Base-by-base conservation (phyloP, 495 filamentous ascomycete genomes). In the Cryomyces antarcticus region DNA sequence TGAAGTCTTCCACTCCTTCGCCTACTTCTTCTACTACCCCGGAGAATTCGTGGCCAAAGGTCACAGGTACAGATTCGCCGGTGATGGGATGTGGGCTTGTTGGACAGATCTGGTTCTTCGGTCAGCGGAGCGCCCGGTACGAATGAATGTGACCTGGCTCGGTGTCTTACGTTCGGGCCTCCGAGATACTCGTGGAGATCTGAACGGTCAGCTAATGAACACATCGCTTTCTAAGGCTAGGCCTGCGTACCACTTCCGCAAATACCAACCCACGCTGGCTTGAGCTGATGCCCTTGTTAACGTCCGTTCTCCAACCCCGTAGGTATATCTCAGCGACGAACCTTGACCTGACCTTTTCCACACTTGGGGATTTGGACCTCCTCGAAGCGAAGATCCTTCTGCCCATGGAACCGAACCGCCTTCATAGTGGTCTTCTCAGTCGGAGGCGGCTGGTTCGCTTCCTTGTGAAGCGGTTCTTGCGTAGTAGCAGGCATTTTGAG, bases 1-100 rank as follows among this genome's bases (percentile, higher is more conserved):
- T 64, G 45, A 70, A 59, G 17, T 60, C 59, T 5, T 57, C 56
- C 4, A 78, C 65, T 4, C 58, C 68, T 2, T 58, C 52, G 9
- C 75, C 75, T 4, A 77, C 55, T 49, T 78, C 74, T 41, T 74
- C 65, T 12, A 79, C 58, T 0, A 58, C 62, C 5, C 73, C 75
- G 35, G 62, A 67, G 54, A 78, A 75, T 45, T 78, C 75, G 48
- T 79, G 75, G 13, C 76, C 76, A 29, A 78, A 59, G 0, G 69
- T 72, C 5, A 75, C 51, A 4, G 75, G 75, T 7, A 71, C 59
- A 30, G 60, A 60, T 41, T 66, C 67, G 28, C 66, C 63, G 5
- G 75, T 77, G 31, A 77, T 60, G 0, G 68, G 66, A 53, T 80
- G 75, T 1, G 72, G 73, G 9, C 53, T 58, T 6, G 57, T 61